Base-by-base conservation (phyloP, 129 eudicot species). In the Tagetes patula region DNA sequence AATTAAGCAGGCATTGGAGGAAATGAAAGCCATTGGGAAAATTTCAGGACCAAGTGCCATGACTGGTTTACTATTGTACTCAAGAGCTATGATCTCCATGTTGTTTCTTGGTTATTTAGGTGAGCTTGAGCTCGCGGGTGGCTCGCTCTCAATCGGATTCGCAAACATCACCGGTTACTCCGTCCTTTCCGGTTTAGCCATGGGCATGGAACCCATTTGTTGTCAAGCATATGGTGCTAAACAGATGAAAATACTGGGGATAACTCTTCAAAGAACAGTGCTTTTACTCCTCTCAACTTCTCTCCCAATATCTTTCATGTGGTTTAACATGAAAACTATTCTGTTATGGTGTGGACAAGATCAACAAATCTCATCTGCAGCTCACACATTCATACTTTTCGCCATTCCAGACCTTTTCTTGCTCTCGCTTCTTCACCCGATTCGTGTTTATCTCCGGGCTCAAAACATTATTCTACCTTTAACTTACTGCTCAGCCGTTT, bases 161-260 rank as follows among this genome's bases (percentile, higher is more conserved):
- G 97, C 97, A 8, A 91, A 91, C 82, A 88, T 91, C 81, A 82
- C 95, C 3, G 95, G 95, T 75, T 91, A 84, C 84, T 91, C 97
- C 5, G 64, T 91, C 71, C 59, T 91, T 74, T 85, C 87, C 0
- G 97, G 95, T 54, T 79, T 91, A 7, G 84, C 97, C 70, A 81
- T 86, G 86, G 97, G 97, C 40, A 91, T 88, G 95, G 97, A 91
- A 40, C 83, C 95, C 80, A 91, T 91, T 14, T 81, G 89, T 34
- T 83, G 85, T 34, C 97, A 91, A 69, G 97, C 97, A 7, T 86
- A 47, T 49, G 97, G 97, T 0, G 97, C 96, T 8, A 84, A 84
- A 34, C 88, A 81, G 55, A 88, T 78, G 88, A 69, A 82, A 13
- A 66, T 91, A 12, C 65, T 91, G 76, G 80, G 79, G 60, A 87